phyloP scores from a whole-genome alignment of 192 early-diverging fungal species.

The Linderina pennispora region DNA sequence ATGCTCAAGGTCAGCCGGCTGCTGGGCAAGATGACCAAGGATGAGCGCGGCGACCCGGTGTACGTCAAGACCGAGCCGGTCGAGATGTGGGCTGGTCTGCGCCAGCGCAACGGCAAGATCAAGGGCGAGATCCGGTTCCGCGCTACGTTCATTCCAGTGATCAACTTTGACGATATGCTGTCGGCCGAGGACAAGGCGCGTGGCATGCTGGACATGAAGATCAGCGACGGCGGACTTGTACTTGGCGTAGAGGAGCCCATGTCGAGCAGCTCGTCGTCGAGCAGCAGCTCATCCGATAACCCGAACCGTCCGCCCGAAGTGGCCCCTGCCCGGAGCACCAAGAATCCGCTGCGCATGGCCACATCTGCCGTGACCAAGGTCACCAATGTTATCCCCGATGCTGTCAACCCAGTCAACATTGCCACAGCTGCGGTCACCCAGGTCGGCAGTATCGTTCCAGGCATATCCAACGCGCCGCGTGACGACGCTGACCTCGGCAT shows the following conservation, averaged over 20 bases:
- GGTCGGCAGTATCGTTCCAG: not conserved
- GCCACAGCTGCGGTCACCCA: not conserved
- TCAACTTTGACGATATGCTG: conserved; percentile 48
- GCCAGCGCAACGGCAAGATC: conserved; percentile 51
- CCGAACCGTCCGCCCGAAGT: too few relatives aligned
- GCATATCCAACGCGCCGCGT: conserved; percentile 1
- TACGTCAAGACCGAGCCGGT: conserved; percentile 36
- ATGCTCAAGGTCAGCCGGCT: conserved; percentile 54
- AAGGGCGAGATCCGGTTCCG: conserved; percentile 58
- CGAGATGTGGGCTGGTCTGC: conserved; percentile 53
- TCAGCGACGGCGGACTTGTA: conserved; percentile 35
- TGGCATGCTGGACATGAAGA: conserved; percentile 32
- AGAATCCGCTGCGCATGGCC: not conserved
- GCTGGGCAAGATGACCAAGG: conserved; percentile 31
- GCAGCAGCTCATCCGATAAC: not conserved
- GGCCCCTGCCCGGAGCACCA: too few relatives aligned
- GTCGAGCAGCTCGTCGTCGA: not conserved
- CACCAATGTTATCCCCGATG: not conserved
- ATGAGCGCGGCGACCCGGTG: conserved; percentile 34
- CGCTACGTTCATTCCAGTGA: conserved; percentile 52
- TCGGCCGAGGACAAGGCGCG: conserved; percentile 30
- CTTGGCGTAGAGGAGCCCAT: conserved; percentile 28
- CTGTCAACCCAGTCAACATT: not conserved
- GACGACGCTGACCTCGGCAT: conserved; percentile 3
- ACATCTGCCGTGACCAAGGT: not conserved